Evolutionary conservation across 2,329 filamentous ascomycete species (phyloP), one percentile per base, ranked within the genome.

Genomic region (Exophiala calicioides): DNA sequence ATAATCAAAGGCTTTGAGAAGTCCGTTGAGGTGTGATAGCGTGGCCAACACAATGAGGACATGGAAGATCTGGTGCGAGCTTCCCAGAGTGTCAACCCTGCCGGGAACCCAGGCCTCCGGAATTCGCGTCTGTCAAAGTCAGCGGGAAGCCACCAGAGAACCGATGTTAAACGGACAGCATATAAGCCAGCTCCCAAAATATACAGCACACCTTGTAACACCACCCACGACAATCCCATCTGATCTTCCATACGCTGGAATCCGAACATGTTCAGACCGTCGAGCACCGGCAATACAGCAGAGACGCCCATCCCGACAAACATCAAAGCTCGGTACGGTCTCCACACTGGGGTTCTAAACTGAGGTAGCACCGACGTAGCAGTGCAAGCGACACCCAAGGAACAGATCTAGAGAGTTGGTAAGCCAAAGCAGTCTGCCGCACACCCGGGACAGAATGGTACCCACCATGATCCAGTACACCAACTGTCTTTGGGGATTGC

Each of bases 51-150:
- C 74, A 20, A 98, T 90, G 55, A 93, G 78, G 29, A 95, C 73
- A 71, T 98, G 93, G 67, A 98, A 98, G 55, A 98, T 86, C 70
- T 98, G 93, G 68, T 98, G 93, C 15, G 89, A 95, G 64, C 84
- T 90, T 27, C 93, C 91, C 80, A 87, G 87, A 40, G 96, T 87
- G 68, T 98, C 93, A 62, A 91, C 96, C 5, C 67, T 74, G 1
- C 89, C 88, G 0, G 91, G 93, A 33, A 73, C 79, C 61, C 78
- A 81, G 50, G 88, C 78, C 71, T 98, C 93, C 0, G 93, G 93
- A 68, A 91, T 83, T 27, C 93, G 84, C 42, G 80, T 75, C 82
- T 86, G 46, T 34, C 4, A 18, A 13, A 27, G 21, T 55, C 27
- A 52, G 47, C 33, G 30, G 26, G 18, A 9, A 24, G 19, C 60